phyloP scores from a whole-genome alignment of 306 rosid species.

The Nissolia schottii region DNA sequence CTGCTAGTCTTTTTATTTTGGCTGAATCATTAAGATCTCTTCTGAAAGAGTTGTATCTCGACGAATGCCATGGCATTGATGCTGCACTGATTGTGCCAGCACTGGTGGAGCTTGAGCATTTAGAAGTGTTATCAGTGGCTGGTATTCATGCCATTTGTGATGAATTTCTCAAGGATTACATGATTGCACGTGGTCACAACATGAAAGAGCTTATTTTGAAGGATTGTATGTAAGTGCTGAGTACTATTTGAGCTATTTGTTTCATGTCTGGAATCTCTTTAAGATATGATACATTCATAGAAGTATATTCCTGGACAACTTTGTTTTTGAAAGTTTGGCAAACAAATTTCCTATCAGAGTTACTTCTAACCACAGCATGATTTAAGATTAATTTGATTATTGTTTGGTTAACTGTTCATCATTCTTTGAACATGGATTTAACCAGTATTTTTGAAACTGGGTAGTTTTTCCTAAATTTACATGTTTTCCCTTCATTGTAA shows the following conservation, averaged over 20 bases:
- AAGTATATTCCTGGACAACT: not conserved
- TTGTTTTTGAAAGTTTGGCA: not conserved
- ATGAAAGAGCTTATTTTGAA: constrained; percentile 74
- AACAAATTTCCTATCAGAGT: not conserved
- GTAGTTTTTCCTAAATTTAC: not conserved
- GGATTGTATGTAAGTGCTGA: constrained; percentile 68
- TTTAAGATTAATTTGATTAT: not conserved
- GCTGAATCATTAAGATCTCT: constrained; percentile 58
- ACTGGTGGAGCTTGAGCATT: constrained; percentile 52
- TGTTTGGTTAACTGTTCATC: not conserved
- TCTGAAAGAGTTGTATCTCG: constrained; percentile 72
- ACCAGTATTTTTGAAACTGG: not conserved
- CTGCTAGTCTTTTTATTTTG: constrained; percentile 46
- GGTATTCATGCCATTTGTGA: constrained; percentile 62
- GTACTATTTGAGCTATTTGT: constrained; percentile 23
- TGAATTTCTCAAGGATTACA: constrained; percentile 49
- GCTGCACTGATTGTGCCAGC: constrained; percentile 52
- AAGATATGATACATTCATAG: not conserved
- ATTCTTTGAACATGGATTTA: not conserved
- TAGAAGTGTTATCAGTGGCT: constrained; percentile 72
- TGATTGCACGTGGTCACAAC: constrained; percentile 51
- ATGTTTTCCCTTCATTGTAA: not conserved
- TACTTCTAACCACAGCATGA: not conserved
- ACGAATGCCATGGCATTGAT: constrained; percentile 66
- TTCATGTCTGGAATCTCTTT: constrained; percentile 9